Evolutionary conservation across 2,329 filamentous ascomycete species (phyloP).

Genomic region (Sclerotiophoma versabilis): DNA sequence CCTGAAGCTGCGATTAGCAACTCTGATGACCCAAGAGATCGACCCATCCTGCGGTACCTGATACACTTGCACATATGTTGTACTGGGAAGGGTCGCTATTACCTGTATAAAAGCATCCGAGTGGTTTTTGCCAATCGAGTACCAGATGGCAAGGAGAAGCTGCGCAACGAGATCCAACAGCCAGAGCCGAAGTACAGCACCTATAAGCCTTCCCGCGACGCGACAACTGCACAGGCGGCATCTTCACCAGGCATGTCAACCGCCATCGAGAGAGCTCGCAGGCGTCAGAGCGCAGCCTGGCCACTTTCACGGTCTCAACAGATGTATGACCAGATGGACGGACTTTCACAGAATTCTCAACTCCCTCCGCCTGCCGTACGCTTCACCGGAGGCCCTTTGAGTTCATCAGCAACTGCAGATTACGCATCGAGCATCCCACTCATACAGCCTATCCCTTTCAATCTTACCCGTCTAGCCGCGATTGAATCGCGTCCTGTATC

Average conservation of each 20-base stretch:
- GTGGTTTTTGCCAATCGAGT: slow-evolving; percentile 97
- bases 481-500: slow-evolving; percentile 43
- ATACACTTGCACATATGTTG: slow-evolving; percentile 94
- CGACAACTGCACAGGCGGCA: slow-evolving; percentile 29
- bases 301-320: slow-evolving; percentile 38
- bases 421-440: slow-evolving; percentile 37
- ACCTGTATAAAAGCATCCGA: slow-evolving; percentile 88
- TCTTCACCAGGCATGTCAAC: slow-evolving; percentile 32
- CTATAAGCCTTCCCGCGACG: slow-evolving; percentile 72
- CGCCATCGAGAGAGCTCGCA: slow-evolving; percentile 34
- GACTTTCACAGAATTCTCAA: slow-evolving; percentile 31
- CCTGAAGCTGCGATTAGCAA: slow-evolving; percentile 61
- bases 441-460: slow-evolving; percentile 63
- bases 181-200: slow-evolving; percentile 86
- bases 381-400: slow-evolving; percentile 39
- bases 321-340: slow-evolving; percentile 36
- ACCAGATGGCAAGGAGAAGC: slow-evolving; percentile 90
- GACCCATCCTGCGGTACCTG: slow-evolving; percentile 83
- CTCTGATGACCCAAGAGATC: slow-evolving; percentile 62
- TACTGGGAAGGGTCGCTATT: slow-evolving; percentile 81
- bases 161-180: slow-evolving; percentile 86
- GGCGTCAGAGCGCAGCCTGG: slow-evolving; percentile 44
- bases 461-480: slow-evolving; percentile 43
- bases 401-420: slow-evolving; percentile 29
- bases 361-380: slow-evolving; percentile 43